Conservation (phyloP, 495 filamentous ascomycete genomes). For the Usnea hakonensis region DNA sequence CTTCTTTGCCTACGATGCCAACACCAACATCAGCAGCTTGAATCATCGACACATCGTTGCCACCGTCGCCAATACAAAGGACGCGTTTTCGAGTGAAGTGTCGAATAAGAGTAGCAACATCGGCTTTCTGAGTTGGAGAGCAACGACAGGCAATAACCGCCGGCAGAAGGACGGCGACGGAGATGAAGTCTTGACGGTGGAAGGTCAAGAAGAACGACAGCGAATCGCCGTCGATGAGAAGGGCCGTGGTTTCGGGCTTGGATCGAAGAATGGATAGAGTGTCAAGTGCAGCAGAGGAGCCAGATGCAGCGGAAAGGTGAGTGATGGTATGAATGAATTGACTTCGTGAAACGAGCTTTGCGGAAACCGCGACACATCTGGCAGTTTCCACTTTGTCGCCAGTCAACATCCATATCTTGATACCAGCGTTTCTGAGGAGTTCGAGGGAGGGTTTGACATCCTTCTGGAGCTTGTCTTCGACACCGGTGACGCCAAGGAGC, state of each 20-base stretch:
- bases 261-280: conserved; percentile 79
- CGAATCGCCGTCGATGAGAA: conserved; percentile 92
- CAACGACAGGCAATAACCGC: conserved; percentile 95
- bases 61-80: conserved; percentile 94
- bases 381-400: conserved; percentile 99
- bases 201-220: conserved; percentile 73
- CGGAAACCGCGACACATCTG: conserved; percentile 88
- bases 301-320: conserved; percentile 45
- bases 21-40: conserved; percentile 96
- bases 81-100: conserved; percentile 86
- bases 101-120: conserved; percentile 84
- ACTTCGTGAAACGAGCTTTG: conserved; percentile 87
- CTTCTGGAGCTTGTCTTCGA: conserved; percentile 91
- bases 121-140: conserved; percentile 94
- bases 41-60: conserved; percentile 99
- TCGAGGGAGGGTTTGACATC: conserved; percentile 95
- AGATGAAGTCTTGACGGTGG: conserved; percentile 78
- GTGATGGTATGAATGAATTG: conserved; percentile 94
- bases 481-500: conserved; percentile 90
- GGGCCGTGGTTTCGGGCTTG: conserved; percentile 73
- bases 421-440: conserved; percentile 92
- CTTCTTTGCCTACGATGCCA: conserved; percentile 97
- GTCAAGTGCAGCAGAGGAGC: conserved; percentile 60
- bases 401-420: conserved; percentile 99
- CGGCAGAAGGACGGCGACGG: conserved; percentile 76